A percentile compares a stretch with the other conserved stretches of the same genome.
These are phyloP conservation scores for Lablab purpureus DNA, from an alignment of 306 rosid genomes.

Conservation along the genomic window DNA sequence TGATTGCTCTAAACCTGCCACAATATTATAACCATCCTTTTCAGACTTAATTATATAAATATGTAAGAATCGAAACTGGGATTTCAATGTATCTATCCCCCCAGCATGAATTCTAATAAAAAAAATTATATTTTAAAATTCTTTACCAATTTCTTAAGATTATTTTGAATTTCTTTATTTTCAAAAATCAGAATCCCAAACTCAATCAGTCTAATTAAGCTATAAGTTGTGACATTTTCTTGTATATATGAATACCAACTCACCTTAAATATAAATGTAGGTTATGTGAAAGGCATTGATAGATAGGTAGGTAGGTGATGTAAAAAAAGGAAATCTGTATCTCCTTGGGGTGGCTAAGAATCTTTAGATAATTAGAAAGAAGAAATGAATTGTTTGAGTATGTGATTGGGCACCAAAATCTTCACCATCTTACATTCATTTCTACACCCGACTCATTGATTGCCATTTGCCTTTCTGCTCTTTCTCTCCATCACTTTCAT, in stretches of 20 bases:
- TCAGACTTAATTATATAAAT: neutral
- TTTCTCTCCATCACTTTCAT: constrained; percentile 22
- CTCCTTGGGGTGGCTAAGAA: neutral
- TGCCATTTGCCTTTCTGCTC: constrained; percentile 18
- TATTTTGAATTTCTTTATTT: no score
- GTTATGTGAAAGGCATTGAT: neutral
- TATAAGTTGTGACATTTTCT: no score
- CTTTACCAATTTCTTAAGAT: no score
- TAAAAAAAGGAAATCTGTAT: neutral
- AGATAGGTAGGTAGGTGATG: neutral
- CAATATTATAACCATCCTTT: neutral
- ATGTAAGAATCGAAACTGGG: no score
- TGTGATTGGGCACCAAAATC: constrained; percentile 39
- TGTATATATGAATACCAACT: no score
- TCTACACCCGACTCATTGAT: constrained; percentile 38
- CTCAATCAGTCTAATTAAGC: no score
- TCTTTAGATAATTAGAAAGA: neutral
- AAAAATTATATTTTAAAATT: no score
- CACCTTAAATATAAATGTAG: neutral
- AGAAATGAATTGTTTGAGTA: constrained; percentile 11
- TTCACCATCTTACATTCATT: constrained; percentile 27
- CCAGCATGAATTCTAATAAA: no score
- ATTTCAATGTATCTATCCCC: no score
- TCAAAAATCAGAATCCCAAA: no score
- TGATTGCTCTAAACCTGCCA: constrained; percentile 89